phyloP scores from a whole-genome alignment of 306 rosid species.

The Vigna nakashimae region DNA sequence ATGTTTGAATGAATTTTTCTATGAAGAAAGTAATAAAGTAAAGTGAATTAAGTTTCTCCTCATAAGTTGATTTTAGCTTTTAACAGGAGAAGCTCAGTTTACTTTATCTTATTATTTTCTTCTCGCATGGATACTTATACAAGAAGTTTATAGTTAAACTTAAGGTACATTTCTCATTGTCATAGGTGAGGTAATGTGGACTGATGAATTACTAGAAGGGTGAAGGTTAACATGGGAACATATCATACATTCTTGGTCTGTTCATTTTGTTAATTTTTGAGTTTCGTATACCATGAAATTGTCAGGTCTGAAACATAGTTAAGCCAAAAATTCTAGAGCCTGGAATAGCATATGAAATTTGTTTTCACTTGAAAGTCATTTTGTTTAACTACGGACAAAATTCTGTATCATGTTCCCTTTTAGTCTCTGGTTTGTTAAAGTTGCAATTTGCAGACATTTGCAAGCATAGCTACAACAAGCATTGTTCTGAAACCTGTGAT shows the following conservation, averaged over 20 bases:
- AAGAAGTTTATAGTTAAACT: background rate
- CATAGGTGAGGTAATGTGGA: background rate
- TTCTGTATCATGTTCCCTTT: background rate
- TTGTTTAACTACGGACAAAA: background rate
- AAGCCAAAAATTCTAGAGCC: background rate
- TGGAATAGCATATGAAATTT: background rate
- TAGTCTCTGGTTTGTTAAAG: background rate
- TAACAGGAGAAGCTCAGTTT: too few species aligned
- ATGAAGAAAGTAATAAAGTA: too few species aligned
- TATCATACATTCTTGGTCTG: constrained; percentile 3
- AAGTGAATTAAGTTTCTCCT: too few species aligned
- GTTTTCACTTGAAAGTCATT: constrained; percentile 4
- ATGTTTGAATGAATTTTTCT: background rate
- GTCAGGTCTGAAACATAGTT: constrained; percentile 17
- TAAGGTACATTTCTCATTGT: background rate
- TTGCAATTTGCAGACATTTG: constrained; percentile 2
- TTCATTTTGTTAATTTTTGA: background rate
- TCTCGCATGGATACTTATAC: too few species aligned
- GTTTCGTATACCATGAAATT: constrained; percentile 31
- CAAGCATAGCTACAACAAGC: background rate
- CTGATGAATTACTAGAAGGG: background rate
- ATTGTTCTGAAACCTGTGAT: constrained; percentile 20
- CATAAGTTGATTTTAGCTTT: too few species aligned
- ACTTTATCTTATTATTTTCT: too few species aligned
- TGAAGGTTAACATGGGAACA: background rate